phyloP scores from a whole-genome alignment of 495 filamentous ascomycete species.

The Apiosordaria backusii region DNA sequence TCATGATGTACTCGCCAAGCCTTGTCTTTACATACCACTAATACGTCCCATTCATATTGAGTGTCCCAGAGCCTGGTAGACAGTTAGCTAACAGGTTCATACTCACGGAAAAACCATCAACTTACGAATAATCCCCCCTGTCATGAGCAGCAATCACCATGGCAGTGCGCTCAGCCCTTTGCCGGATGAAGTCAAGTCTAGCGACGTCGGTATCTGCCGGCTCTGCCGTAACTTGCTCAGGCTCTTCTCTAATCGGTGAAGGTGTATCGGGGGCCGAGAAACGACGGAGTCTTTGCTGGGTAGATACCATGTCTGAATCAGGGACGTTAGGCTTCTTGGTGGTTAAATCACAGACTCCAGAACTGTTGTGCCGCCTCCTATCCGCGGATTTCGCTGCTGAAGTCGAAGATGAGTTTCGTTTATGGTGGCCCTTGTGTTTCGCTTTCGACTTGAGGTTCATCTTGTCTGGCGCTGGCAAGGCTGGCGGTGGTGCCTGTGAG shows the following conservation, averaged over 20 bases:
- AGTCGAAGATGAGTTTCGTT: not conserved
- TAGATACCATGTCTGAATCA: not conserved
- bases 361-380: not conserved
- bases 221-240: not conserved
- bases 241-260: not conserved
- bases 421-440: not conserved
- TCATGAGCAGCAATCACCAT: conserved; percentile 12
- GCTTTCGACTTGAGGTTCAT: not conserved
- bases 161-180: not conserved
- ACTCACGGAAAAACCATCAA: not conserved
- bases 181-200: not conserved
- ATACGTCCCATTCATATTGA: conserved; percentile 21
- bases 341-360: not conserved
- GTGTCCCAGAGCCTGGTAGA: conserved; percentile 18
- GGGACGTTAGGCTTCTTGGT: not conserved
- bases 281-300: not conserved
- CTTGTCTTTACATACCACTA: conserved; percentile 10
- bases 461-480: not conserved
- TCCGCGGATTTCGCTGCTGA: not conserved
- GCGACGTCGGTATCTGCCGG: not conserved
- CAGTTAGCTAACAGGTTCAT: not conserved
- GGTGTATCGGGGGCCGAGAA: not conserved
- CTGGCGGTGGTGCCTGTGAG: not conserved
- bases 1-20: conserved; percentile 22
- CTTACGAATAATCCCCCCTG: conserved; percentile 12